Base-by-base conservation (phyloP, 768 basidiomycete genomes). In the Mycena galericulata region DNA sequence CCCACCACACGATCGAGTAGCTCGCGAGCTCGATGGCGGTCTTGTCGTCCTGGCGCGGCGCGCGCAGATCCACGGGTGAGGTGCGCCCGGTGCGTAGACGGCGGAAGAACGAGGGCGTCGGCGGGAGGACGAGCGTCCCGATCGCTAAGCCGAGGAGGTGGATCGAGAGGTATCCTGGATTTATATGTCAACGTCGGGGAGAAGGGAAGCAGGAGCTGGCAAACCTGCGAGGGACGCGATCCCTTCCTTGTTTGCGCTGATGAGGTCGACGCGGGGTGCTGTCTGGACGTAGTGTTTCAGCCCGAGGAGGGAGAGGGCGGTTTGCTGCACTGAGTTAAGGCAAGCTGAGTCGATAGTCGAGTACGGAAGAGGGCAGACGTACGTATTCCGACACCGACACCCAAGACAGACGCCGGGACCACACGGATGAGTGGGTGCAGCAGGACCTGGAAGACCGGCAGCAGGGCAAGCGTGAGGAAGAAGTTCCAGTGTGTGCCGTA, bases 401-500 rank as follows among this genome's bases (percentile, higher is more conserved):
- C 95, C 0, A 96, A 69, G 2, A 90, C 65, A 0, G 90, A 87
- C 41, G 92, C 84, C 0, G 92, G 88, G 5, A 90, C 58, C 24
- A 76, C 77, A 17, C 79, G 74, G 49, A 96, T 84, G 34, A 95
- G 27, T 0, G 94, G 93, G 62, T 93, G 91, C 4, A 96, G 77
- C 0, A 88, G 47, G 3, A 90, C 86, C 74, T 95, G 90, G 15
- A 93, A 79, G 4, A 94, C 75, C 0, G 96, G 96, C 7, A 98
- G 76, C 0, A 94, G 72, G 0, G 92, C 95, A 24, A 99, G 84
- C 0, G 98, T 98, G 72, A 99, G 87, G 85, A 99, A 99, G 80
- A 99, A 98, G 77, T 99, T 99, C 98, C 98, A 99, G 74, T 99
- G 97, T 0, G 89, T 89, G 0, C 98, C 98, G 71, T 99, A 99